Evolutionary conservation across 2,329 filamentous ascomycete species (phyloP), one percentile per base, ranked within the genome.

Genomic region (Nannizziopsis barbatae): DNA sequence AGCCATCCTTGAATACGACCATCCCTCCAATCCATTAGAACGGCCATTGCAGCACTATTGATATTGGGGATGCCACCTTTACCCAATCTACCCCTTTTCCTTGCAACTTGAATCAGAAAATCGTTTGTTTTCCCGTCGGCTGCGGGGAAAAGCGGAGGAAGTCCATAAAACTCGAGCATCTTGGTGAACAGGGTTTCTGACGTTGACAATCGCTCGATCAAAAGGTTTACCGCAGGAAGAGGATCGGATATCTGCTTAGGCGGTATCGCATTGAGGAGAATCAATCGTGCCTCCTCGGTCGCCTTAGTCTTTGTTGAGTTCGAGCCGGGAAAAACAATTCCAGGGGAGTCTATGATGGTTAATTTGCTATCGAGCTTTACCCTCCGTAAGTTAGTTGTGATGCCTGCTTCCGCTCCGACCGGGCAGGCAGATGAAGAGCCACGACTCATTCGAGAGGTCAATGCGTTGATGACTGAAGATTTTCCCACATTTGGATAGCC

Each of bases 401-500:
- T 86, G 47, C 89, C 89, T 17, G 89, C 89, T 70, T 95, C 89
- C 27, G 89, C 88, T 52, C 89, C 89, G 1, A 86, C 84, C 1
- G 89, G 89, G 65, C 88, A 95, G 38, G 86, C 84, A 32, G 75
- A 74, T 57, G 76, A 71, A 39, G 70, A 70, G 33, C 77, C 78
- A 55, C 75, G 73, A 60, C 77, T 80, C 57, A 95, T 73, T 33
- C 86, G 79, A 33, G 84, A 81, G 15, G 87, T 83, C 49, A 95
- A 80, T 12, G 88, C 86, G 66, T 95, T 95, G 75, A 95, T 95
- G 60, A 95, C 87, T 44, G 88, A 95, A 22, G 87, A 94, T 73
- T 95, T 95, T 63, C 89, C 89, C 51, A 95, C 89, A 64, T 95
- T 95, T 59, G 89, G 89, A 66, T 95, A 95, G 22, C 89, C 89